Base-by-base conservation (phyloP, 352 stramenopile species). In the Globisporangium uncinulatum region DNA sequence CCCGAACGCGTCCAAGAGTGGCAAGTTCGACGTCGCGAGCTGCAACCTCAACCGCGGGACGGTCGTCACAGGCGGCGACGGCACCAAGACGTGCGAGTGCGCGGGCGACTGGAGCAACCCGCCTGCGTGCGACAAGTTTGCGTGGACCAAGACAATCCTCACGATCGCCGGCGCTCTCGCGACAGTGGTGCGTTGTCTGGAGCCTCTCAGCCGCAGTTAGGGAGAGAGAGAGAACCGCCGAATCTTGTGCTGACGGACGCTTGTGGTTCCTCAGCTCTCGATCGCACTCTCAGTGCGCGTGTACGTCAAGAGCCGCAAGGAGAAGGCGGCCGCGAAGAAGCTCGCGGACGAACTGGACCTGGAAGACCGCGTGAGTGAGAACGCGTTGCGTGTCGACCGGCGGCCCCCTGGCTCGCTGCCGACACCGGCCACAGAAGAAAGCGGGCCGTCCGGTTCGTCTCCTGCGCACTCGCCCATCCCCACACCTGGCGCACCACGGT, bases 21-120 rank as follows among this genome's bases (percentile, higher is more conserved):
- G 57, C 34, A 72, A 74, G 42, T 61, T 61, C 11, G 71, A 70
- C 14, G 21, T 79, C 15, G 52, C 53, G 21, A 73, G 58, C 37
- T 90, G 80, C 57, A 88, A 88, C 43, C 51, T 62, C 0, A 78
- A 80, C 54, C 74, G 80, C 39, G 80, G 74, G 0, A 75, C 62
- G 19, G 55, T 73, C 14, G 32, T 83, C 37, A 70, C 75, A 36
- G 59, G 54, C 4, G 63, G 76, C 3, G 64, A 85, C 24, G 74
- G 67, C 8, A 56, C 64, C 19, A 37, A 62, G 17, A 65, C 61
- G 6, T 88, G 78, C 34, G 74, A 83, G 34, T 88, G 78, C 56
- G 73, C 78, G 13, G 79, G 71, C 20, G 78, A 86, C 63, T 88
- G 78, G 78, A 69, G 67, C 24, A 71, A 77, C 31, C 78, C 78